Evolutionary conservation across 805 yeast genomes (phyloP), one percentile per base, ranked within the genome.

Genomic region (Starmerella floris): DNA sequence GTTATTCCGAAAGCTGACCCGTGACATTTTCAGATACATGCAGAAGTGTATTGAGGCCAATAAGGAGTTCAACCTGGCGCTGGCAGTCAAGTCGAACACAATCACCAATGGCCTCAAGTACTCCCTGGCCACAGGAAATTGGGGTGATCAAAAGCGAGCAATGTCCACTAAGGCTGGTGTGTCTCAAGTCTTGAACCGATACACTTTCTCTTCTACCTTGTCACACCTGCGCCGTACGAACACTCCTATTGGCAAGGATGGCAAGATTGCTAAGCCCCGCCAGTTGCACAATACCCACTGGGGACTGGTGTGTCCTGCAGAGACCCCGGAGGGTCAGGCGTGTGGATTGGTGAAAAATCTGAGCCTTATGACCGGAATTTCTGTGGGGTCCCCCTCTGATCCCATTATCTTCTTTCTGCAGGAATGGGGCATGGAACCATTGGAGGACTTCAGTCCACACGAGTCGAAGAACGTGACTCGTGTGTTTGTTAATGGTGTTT

Each of bases 61-160:
- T 63, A 84, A 84, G 63, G 98, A 88, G 62, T 91, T 91, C 72
- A 88, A 88, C 61, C 74, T 91, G 67, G 85, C 94, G 41, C 74
- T 91, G 58, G 98, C 98, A 31, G 96, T 91, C 53, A 88, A 91
- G 67, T 84, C 96, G 16, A 87, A 87, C 54, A 91, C 97, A 2
- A 84, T 91, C 56, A 91, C 99, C 30, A 88, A 94, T 48, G 99
- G 99, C 61, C 74, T 91, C 64, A 83, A 93, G 61, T 91, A 91
- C 65, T 91, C 98, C 31, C 72, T 91, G 58, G 99, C 99, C 42
- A 91, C 99, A 15, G 99, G 99, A 72, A 91, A 91, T 68, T 91
- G 99, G 99, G 98, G 99, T 69, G 99, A 91, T 65, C 99, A 91
- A 63, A 88, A 87, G 78, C 91, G 91, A 64, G 96, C 97, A 13